Conservation (phyloP, 169 alveolate species). For the Plasmodium gaboni region DNA sequence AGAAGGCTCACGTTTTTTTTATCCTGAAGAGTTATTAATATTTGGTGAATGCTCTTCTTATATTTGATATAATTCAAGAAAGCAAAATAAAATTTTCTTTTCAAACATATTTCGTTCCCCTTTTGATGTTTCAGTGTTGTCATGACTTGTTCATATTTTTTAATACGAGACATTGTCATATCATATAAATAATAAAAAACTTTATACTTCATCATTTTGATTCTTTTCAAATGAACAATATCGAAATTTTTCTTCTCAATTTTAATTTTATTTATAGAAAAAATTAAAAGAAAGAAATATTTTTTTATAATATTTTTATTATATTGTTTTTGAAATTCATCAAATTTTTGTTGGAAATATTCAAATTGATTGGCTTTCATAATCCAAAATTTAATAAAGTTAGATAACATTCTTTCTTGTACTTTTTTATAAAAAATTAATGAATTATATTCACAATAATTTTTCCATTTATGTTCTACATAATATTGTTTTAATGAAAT, state of each 20-base stretch:
- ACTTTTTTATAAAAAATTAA: constrained; percentile 29
- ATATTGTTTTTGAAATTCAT: constrained; percentile 4
- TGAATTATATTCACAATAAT: constrained; percentile 68
- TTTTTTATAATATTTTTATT: constrained; percentile 27
- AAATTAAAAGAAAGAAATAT: constrained; percentile 49
- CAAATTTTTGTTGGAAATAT: constrained; percentile 1
- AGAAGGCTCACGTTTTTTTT: constrained; percentile 14
- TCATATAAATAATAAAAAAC: constrained; percentile 3
- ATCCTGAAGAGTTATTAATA: neutral
- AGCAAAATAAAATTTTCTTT: no score
- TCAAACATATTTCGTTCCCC: no score
- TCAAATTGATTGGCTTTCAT: neutral
- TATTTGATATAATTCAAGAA: no score
- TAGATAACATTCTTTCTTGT: constrained; percentile 7
- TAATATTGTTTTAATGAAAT: constrained; percentile 36
- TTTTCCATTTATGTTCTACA: constrained; percentile 49
- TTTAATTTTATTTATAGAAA: constrained; percentile 47
- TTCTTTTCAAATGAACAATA: constrained; percentile 42
- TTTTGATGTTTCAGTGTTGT: no score
- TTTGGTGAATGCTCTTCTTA: no score
- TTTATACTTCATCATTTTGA: constrained; percentile 24
- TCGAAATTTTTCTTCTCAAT: constrained; percentile 59
- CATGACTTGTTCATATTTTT: no score
- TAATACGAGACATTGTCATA: neutral
- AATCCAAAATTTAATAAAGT: constrained; percentile 19